phyloP scores from a whole-genome alignment of 495 filamentous ascomycete genomes.

The Cudoniella acicularis region DNA sequence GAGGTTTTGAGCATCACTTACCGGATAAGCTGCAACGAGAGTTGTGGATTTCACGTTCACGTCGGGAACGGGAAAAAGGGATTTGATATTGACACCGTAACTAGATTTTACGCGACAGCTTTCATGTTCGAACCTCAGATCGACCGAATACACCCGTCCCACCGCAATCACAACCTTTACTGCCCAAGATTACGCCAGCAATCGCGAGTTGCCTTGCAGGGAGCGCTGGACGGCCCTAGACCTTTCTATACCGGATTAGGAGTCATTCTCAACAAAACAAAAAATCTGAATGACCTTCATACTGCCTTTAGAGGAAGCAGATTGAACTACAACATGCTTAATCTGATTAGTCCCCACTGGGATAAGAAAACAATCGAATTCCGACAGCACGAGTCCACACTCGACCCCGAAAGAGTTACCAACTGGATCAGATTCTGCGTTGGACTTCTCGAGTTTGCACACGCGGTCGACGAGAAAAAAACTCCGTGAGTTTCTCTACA shows the following conservation, averaged over 20 bases:
- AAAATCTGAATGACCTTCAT: background rate
- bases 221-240: no score
- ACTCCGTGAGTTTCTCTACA: background rate
- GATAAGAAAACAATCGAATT: constrained; percentile 38
- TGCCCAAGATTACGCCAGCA: background rate
- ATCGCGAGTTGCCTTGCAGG: no score
- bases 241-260: no score
- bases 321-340: background rate
- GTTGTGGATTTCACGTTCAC: constrained; percentile 34
- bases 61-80: constrained; percentile 27
- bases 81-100: constrained; percentile 24
- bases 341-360: background rate
- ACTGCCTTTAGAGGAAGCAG: background rate
- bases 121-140: constrained; percentile 33
- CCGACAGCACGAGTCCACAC: constrained; percentile 34
- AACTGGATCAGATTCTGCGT: constrained; percentile 31
- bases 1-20: constrained; percentile 22
- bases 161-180: background rate
- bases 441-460: constrained; percentile 25
- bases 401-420: constrained; percentile 28
- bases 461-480: background rate
- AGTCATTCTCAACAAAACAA: background rate
- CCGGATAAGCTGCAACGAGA: constrained; percentile 29
- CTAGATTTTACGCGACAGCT: constrained; percentile 27
- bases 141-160: constrained; percentile 28